Evolutionary conservation across 129 eudicot genomes (phyloP).

Genomic region (Artemisia tridentata): DNA sequence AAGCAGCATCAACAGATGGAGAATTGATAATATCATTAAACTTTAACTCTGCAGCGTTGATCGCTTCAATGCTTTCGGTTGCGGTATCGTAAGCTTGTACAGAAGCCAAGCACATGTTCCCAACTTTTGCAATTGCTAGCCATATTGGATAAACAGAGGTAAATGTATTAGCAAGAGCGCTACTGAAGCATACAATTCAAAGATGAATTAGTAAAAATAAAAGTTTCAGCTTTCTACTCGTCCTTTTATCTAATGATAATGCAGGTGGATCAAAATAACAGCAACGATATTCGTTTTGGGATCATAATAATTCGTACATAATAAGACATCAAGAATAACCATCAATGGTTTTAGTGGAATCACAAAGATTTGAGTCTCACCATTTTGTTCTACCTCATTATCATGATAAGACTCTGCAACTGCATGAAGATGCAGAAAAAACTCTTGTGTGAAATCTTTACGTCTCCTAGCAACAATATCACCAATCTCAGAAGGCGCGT

Average conservation of each 20-base stretch:
- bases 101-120: conserved; percentile 69
- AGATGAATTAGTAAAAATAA: too few relatives aligned
- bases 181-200: background rate
- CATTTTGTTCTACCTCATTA: conserved; percentile 70
- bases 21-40: conserved; percentile 82
- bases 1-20: conserved; percentile 80
- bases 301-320: too few relatives aligned
- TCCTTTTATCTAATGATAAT: too few relatives aligned
- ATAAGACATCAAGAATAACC: conserved; percentile 3
- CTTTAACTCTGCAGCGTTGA: conserved; percentile 77
- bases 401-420: conserved; percentile 88
- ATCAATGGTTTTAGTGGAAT: background rate
- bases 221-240: too few relatives aligned
- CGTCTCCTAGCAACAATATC: conserved; percentile 81
- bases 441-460: conserved; percentile 86
- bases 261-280: too few relatives aligned
- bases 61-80: conserved; percentile 69
- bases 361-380: conserved; percentile 39
- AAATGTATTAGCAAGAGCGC: conserved; percentile 4
- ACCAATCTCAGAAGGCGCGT: conserved; percentile 55
- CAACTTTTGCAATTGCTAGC: conserved; percentile 59
- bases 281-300: too few relatives aligned
- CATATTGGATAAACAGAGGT: background rate
- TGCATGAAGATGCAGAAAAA: conserved; percentile 72
- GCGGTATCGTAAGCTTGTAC: conserved; percentile 77